Conservation (phyloP, 331 rosid genomes). For the Dryas integrifolia region DNA sequence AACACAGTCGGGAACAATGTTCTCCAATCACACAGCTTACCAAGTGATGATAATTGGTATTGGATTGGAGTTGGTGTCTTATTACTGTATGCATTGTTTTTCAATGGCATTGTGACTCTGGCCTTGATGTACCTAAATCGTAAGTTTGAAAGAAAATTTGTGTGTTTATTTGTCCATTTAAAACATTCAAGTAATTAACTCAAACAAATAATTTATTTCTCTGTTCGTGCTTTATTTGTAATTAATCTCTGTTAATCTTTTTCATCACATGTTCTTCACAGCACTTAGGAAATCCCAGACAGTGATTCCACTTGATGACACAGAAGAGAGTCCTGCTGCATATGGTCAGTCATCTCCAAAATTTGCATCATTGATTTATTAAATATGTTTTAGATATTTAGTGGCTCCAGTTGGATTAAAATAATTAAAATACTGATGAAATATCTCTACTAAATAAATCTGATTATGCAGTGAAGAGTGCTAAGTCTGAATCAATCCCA, state of each 20-base stretch:
- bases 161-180: background rate
- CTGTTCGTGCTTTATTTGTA: background rate
- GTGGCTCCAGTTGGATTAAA: background rate
- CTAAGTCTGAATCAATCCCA: conserved; percentile 16
- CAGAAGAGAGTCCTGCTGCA: conserved; percentile 28
- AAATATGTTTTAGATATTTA: background rate
- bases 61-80: conserved; percentile 67
- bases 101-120: conserved; percentile 59
- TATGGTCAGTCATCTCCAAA: conserved; percentile 31
- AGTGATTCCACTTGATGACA: conserved; percentile 36
- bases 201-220: conserved; percentile 5
- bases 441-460: background rate
- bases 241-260: background rate
- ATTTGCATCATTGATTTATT: background rate
- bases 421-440: background rate
- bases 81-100: conserved; percentile 43
- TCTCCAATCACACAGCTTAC: conserved; percentile 48
- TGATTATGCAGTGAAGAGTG: conserved; percentile 37
- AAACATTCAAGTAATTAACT: background rate
- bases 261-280: conserved; percentile 27
- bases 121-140: conserved; percentile 74
- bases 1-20: conserved; percentile 53
- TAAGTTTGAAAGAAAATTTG: conserved; percentile 35
- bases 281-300: conserved; percentile 55
- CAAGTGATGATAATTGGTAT: conserved; percentile 62